Evolutionary conservation across 257 asterid genomes (phyloP).

Genomic region (Solanum neorickii): DNA sequence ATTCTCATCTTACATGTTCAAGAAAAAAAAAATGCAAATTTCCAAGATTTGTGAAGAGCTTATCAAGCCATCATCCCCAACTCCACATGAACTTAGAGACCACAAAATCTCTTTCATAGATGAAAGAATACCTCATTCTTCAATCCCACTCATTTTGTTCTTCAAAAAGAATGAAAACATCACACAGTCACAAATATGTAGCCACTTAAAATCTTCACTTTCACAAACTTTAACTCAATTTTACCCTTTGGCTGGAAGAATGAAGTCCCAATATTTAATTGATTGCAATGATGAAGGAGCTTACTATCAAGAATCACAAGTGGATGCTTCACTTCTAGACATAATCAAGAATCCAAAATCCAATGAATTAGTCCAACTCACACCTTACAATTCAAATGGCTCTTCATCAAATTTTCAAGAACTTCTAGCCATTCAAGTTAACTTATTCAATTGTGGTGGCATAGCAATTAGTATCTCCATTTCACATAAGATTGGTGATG

Average conservation of each 20-base stretch:
- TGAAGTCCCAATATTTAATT: slow-evolving; percentile 31
- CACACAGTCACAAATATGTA: slow-evolving; percentile 8
- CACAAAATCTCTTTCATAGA: slow-evolving; percentile 50
- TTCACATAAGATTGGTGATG: slow-evolving; percentile 44
- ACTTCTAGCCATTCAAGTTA: slow-evolving; percentile 41
- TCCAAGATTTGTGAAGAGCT: slow-evolving; percentile 10
- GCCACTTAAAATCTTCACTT: slow-evolving; percentile 26
- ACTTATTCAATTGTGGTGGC: slow-evolving; percentile 34
- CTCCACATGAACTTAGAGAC: slow-evolving; percentile 26
- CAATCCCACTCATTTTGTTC: slow-evolving; percentile 46
- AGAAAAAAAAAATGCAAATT: slow-evolving; percentile 21
- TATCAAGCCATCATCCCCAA: slow-evolving; percentile 43
- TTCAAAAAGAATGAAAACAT: slow-evolving; percentile 1
- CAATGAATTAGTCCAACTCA: slow-evolving; percentile 11
- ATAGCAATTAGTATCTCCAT: slow-evolving; percentile 28
- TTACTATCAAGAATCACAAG: slow-evolving; percentile 22
- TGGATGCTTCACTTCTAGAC: slow-evolving; percentile 15
- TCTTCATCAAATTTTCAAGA: slow-evolving; percentile 10
- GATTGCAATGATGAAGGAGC: slow-evolving; percentile 46
- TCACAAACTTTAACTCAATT: slow-evolving; percentile 29
- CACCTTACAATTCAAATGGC: slow-evolving; percentile 32
- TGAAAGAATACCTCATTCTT: slow-evolving; percentile 37
- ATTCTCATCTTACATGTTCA: neutral
- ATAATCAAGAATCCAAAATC: slow-evolving; percentile 9
- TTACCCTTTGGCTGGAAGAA: slow-evolving; percentile 61